Percentiles rank a stretch among this genome's conserved stretches.
phyloP scores from a whole-genome alignment of 2,329 filamentous ascomycete genomes.

The Huntiella savannae region DNA sequence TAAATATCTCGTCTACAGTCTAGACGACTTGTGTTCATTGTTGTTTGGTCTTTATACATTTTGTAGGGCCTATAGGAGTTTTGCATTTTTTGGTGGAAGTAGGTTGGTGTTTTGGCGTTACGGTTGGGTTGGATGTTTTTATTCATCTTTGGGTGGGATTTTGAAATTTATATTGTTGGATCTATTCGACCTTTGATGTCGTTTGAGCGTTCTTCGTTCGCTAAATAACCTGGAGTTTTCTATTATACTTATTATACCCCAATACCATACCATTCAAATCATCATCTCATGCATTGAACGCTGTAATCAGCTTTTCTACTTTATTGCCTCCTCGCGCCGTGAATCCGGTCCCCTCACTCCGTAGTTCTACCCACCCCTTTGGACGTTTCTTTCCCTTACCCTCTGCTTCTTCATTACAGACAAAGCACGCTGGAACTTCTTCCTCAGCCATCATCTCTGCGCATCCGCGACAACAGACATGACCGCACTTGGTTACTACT shows the following conservation, averaged over 20 bases:
- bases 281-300: conserved; percentile 52
- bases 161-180: neutral
- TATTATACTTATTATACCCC: neutral
- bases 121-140: neutral
- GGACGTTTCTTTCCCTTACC: conserved; percentile 22
- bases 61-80: no score
- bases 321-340: conserved; percentile 70
- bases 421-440: conserved; percentile 49
- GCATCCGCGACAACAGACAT: conserved; percentile 59
- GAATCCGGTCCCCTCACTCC: conserved; percentile 80
- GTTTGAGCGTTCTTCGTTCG: neutral
- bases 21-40: neutral
- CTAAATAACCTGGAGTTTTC: neutral
- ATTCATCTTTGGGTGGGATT: neutral
- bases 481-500: conserved; percentile 71
- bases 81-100: neutral
- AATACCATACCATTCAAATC: neutral
- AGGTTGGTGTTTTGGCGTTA: neutral
- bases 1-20: neutral
- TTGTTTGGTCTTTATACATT: no score
- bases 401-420: conserved; percentile 63
- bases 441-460: conserved; percentile 33
- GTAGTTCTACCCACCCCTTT: conserved; percentile 59
- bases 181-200: neutral
- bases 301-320: conserved; percentile 59